Evolutionary conservation across 1,139 yeast genomes (phyloP).

Genomic region (Nadsonia starkeyi-henricii): DNA sequence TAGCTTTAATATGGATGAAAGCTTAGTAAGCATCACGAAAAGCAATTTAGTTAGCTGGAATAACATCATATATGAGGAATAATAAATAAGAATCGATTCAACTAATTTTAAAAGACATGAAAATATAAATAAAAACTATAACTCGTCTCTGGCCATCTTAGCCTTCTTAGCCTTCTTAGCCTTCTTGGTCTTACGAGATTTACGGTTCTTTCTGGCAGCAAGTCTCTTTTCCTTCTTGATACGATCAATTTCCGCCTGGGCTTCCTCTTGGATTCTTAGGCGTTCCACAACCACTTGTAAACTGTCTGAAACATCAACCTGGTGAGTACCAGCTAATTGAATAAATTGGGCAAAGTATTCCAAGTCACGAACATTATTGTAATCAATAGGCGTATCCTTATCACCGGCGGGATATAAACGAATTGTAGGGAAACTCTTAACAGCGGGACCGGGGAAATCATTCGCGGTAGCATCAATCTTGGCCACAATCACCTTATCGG

Average conservation of each 20-base stretch:
- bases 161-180: constrained; percentile 6
- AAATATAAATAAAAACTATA: not conserved
- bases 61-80: too few species aligned
- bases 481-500: constrained; percentile 56
- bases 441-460: constrained; percentile 61
- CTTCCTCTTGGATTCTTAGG: constrained; percentile 6
- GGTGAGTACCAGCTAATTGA: constrained; percentile 46
- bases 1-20: too few species aligned
- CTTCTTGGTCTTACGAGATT: constrained; percentile 7
- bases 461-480: constrained; percentile 81
- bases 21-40: too few species aligned
- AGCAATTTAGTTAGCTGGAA: too few species aligned
- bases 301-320: constrained; percentile 36
- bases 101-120: too few species aligned
- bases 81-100: too few species aligned
- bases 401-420: constrained; percentile 88
- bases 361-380: constrained; percentile 59
- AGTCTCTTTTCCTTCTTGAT: constrained; percentile 33
- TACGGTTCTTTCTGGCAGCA: constrained; percentile 14
- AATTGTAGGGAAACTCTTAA: constrained; percentile 89
- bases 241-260: constrained; percentile 13
- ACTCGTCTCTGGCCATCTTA: constrained; percentile 8
- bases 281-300: constrained; percentile 18
- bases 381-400: constrained; percentile 56
- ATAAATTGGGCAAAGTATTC: constrained; percentile 60